phyloP scores from a whole-genome alignment of 2,329 filamentous ascomycete genomes.

The Colletotrichum liriopes region DNA sequence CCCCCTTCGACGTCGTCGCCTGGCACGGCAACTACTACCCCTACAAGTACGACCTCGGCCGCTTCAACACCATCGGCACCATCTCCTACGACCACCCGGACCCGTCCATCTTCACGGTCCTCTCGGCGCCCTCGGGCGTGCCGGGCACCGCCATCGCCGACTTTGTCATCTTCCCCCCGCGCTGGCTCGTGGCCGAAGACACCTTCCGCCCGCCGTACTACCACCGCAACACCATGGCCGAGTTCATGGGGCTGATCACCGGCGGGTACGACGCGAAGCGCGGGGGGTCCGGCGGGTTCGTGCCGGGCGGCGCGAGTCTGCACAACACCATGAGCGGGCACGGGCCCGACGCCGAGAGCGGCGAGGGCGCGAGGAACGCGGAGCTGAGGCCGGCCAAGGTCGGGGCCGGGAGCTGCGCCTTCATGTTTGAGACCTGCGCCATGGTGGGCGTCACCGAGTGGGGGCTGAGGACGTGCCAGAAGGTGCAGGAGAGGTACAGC shows the following conservation, averaged over 20 bases:
- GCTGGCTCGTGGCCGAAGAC: constrained; percentile 79
- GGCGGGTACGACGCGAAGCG: constrained; percentile 75
- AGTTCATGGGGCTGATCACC: constrained; percentile 75
- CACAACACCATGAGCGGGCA: constrained; percentile 82
- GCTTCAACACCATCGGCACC: constrained; percentile 82
- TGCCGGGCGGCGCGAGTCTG: constrained; percentile 72
- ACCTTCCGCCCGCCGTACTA: constrained; percentile 83
- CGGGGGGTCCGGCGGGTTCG: constrained; percentile 68
- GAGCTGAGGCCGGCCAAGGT: constrained; percentile 71
- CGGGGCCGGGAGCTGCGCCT: constrained; percentile 74
- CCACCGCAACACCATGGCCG: constrained; percentile 78
- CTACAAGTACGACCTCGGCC: constrained; percentile 85
- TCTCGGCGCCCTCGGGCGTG: constrained; percentile 74
- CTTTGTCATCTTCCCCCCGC: constrained; percentile 81
- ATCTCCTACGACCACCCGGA: constrained; percentile 85
- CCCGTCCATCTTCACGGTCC: constrained; percentile 82
- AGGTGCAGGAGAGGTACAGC: constrained; percentile 79
- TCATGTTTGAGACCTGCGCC: constrained; percentile 79
- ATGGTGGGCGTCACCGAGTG: constrained; percentile 82
- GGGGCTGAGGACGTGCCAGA: constrained; percentile 73
- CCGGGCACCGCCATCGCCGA: constrained; percentile 78
- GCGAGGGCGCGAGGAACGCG: constrained; percentile 70
- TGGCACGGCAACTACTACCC: constrained; percentile 88
- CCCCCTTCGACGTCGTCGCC: constrained; percentile 83
- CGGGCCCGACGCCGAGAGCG: constrained; percentile 72